Base-by-base conservation (phyloP, 768 basidiomycete genomes). In the Myochromella boudieri region DNA sequence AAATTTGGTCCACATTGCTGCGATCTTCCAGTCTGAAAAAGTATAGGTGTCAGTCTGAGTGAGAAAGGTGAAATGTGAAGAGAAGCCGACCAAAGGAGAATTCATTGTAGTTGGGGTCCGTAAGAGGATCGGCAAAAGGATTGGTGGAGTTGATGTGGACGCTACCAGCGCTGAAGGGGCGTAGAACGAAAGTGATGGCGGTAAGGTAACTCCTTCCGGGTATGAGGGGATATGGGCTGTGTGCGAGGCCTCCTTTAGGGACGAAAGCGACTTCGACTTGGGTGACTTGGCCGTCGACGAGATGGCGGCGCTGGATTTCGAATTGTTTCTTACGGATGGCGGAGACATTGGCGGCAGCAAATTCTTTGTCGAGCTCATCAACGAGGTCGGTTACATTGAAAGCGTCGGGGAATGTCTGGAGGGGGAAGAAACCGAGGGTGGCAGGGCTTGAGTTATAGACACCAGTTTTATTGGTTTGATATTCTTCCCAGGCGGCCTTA, bases 81-180 rank as follows among this genome's bases (percentile, higher is more conserved):
- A n/a, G n/a, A n/a, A 6, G 14, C 33, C 14, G 14, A 49, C 48
- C 52, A 28, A 48, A 57, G 9, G 47, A 41, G 47, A 49, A 48
- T 21, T 53, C 17, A 21, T 48, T 53, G 42, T 55, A 58, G 12
- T 42, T 51, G 24, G 51, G 54, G 24, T 63, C 55, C 17, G 57
- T 48, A 17, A 49, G 36, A 11, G 60, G 56, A 14, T 28, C n/a
- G 3, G 52, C 52, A 34, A 44, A 43, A 17, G 58, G 61, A 37
- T 62, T 52, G 12, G 45, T 42, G 33, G 50, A 49, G 43, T 52
- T 52, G 36, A 62, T 60, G 31, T 55, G 56, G 10, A 57, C 52
- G 20, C 46, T 53, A 12, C 56, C 53, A 5, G 37, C 29, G 24
- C 54, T 54, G 20, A 44, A 51, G 9, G 60, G 55, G 32, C 48